phyloP scores from a whole-genome alignment of 2,329 filamentous ascomycete species.

The Diaporthe ilicicola region DNA sequence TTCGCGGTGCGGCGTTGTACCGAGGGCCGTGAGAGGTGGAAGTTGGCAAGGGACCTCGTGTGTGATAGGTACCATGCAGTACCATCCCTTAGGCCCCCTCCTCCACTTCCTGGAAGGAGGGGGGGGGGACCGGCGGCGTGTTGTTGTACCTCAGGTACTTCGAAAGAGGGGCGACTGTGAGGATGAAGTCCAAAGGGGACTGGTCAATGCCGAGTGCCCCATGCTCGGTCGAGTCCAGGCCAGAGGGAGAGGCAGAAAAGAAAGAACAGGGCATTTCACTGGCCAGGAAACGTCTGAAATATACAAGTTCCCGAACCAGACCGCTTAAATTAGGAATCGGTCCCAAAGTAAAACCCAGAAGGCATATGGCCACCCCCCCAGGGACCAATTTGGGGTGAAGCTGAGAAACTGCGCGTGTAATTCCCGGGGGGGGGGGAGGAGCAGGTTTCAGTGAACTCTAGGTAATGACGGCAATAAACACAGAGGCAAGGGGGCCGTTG shows the following conservation, averaged over 20 bases:
- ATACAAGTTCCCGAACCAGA: slow-evolving; percentile 22
- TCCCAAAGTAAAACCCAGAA: slow-evolving; percentile 19
- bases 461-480: background rate
- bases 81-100: background rate
- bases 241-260: background rate
- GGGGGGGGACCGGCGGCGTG: background rate
- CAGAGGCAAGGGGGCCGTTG: slow-evolving; percentile 5
- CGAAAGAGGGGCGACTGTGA: background rate
- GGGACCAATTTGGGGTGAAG: background rate
- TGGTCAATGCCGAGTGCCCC: slow-evolving; percentile 21
- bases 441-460: background rate
- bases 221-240: slow-evolving; percentile 9
- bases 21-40: slow-evolving; percentile 14
- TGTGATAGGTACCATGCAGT: slow-evolving; percentile 12
- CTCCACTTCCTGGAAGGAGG: slow-evolving; percentile 1
- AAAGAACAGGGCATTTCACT: slow-evolving; percentile 19
- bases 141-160: slow-evolving; percentile 1
- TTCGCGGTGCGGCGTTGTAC: slow-evolving; percentile 4
- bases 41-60: slow-evolving; percentile 13
- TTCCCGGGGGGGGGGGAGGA: background rate
- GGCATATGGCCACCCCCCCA: background rate
- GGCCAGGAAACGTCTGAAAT: slow-evolving; percentile 25
- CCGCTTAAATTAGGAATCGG: background rate
- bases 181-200: slow-evolving; percentile 17
- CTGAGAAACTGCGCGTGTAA: background rate